Conservation (phyloP, 1,139 yeast species). For the Diutina pseudorugosa region DNA sequence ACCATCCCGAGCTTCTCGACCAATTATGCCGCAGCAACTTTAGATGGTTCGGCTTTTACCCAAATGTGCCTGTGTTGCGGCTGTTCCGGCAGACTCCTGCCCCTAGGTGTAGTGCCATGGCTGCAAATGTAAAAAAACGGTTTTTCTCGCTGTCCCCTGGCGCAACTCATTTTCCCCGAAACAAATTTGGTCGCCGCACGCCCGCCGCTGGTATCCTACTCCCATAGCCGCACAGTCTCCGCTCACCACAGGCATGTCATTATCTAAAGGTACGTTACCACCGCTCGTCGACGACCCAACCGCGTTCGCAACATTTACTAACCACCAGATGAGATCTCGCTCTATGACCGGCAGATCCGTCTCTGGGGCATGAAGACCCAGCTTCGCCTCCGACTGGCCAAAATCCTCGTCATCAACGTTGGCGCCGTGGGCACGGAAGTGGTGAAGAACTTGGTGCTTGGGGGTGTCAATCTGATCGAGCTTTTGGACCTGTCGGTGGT, state of each 20-base stretch:
- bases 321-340: conserved; percentile 64
- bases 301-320: conserved; percentile 8
- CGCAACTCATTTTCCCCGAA: not conserved
- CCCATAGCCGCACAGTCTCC: not conserved
- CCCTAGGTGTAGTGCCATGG: not conserved
- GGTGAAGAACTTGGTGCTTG: conserved; percentile 74
- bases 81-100: not conserved
- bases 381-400: conserved; percentile 61
- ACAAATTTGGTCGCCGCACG: not conserved
- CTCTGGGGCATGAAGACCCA: conserved; percentile 97
- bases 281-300: not conserved
- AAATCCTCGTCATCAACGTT: conserved; percentile 52
- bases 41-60: not conserved
- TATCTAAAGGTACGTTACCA: not conserved
- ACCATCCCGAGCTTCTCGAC: not conserved
- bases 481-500: conserved; percentile 51
- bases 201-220: not conserved
- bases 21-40: not conserved
- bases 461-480: conserved; percentile 75
- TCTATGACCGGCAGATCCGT: conserved; percentile 90
- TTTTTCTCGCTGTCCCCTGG: not conserved
- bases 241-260: not conserved
- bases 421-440: conserved; percentile 72
- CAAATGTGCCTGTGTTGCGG: not conserved
- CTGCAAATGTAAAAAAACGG: not conserved